Evolutionary conservation across 2,329 filamentous ascomycete genomes (phyloP).

Genomic region (Neofusicoccum umdonicola): DNA sequence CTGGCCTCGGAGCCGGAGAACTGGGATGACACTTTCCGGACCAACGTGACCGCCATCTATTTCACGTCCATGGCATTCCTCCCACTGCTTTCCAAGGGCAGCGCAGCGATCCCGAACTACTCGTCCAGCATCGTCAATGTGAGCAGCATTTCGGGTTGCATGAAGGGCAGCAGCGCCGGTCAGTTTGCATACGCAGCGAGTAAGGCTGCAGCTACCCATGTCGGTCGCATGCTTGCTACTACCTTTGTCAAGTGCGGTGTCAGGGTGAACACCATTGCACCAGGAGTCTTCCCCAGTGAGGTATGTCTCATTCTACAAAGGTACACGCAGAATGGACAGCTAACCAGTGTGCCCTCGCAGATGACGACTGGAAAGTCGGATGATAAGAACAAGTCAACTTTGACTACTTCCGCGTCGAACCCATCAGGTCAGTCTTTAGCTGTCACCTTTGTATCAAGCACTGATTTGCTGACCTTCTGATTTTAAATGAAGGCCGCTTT

Average conservation of each 20-base stretch:
- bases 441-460: too few species aligned
- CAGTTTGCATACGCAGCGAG: constrained; percentile 54
- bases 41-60: constrained; percentile 52
- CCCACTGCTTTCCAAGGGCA: constrained; percentile 52
- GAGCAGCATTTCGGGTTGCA: constrained; percentile 49
- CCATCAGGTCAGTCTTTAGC: constrained; percentile 25
- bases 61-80: constrained; percentile 57
- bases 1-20: constrained; percentile 46
- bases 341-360: constrained; percentile 25
- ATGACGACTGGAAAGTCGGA: constrained; percentile 49
- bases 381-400: constrained; percentile 47
- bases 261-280: constrained; percentile 45
- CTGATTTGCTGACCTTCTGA: neutral
- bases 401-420: constrained; percentile 43
- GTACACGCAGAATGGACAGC: neutral
- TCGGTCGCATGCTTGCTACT: constrained; percentile 47
- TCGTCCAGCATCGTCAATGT: constrained; percentile 55
- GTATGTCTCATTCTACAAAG: constrained; percentile 19
- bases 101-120: constrained; percentile 46
- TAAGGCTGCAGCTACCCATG: constrained; percentile 50
- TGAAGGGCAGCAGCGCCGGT: constrained; percentile 51
- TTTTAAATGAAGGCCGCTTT: constrained; percentile 23
- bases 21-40: constrained; percentile 52
- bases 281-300: constrained; percentile 43
- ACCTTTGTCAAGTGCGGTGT: constrained; percentile 44